Conservation (phyloP, 805 yeast species). For the Metschnikowia colocasiae region DNA sequence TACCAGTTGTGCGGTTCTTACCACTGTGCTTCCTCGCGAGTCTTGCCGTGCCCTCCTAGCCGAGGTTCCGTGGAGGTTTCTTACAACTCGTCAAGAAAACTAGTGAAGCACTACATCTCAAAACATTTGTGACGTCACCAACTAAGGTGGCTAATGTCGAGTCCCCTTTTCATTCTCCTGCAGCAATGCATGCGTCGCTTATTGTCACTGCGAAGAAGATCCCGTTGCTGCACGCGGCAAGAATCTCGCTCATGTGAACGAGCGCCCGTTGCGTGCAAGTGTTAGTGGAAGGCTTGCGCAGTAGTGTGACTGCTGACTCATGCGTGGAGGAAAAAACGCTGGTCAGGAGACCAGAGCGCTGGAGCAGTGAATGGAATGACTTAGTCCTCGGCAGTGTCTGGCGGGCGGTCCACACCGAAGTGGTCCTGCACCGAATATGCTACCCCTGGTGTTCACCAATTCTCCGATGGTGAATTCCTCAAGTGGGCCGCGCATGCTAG, state of each 20-base stretch:
- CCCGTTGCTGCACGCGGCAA: neutral
- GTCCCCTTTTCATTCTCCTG: neutral
- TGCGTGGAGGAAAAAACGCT: too few species aligned
- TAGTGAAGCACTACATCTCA: too few species aligned
- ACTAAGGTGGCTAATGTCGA: neutral
- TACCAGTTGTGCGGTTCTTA: too few species aligned
- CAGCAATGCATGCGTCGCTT: neutral
- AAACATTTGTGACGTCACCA: neutral
- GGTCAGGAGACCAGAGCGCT: too few species aligned
- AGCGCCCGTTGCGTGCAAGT: too few species aligned
- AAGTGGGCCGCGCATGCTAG: slow-evolving; percentile 1
- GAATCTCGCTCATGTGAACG: neutral
- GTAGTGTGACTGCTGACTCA: neutral
- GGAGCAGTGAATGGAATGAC: too few species aligned
- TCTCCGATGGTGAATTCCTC: neutral
- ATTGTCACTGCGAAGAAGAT: slow-evolving; percentile 1
- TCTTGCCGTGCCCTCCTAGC: too few species aligned
- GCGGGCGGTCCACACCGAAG: neutral
- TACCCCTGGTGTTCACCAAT: neutral
- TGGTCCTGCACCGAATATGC: neutral
- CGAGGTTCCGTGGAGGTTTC: too few species aligned
- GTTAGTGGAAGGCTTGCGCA: too few species aligned
- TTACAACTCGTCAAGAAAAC: too few species aligned
- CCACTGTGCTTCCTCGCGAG: too few species aligned
- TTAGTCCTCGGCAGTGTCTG: too few species aligned